These are phyloP conservation scores for Nothopassalora personata DNA, from an alignment of 2,329 filamentous ascomycete genomes.

Conservation along the genomic window DNA sequence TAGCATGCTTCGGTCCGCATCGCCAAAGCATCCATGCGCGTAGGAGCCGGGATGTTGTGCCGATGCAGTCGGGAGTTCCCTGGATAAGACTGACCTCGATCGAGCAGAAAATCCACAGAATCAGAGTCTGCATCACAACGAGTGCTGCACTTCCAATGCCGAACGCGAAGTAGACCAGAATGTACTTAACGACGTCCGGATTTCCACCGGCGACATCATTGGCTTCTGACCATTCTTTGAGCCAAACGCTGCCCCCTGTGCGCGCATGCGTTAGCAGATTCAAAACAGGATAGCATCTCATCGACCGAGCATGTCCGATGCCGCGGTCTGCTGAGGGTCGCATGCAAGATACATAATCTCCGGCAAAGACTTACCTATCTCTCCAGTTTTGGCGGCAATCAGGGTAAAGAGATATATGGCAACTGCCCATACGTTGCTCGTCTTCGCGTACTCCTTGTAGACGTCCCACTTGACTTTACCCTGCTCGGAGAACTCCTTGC, in stretches of 20 bases:
- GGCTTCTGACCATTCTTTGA: conserved; percentile 83
- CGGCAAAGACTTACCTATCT: conserved; percentile 58
- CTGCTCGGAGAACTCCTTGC: conserved; percentile 84
- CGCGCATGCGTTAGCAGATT: conserved; percentile 20
- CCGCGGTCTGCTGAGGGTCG: conserved; percentile 1
- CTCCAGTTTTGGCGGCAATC: conserved; percentile 72
- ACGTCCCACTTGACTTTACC: conserved; percentile 98
- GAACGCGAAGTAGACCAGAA: conserved; percentile 93
- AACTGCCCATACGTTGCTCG: conserved; percentile 84
- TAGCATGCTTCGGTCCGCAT: conserved; percentile 22
- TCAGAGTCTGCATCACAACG: conserved; percentile 74
- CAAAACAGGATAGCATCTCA: conserved; percentile 7
- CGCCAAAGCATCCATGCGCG: conserved; percentile 20
- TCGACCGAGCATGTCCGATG: conserved; percentile 22
- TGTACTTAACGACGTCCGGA: conserved; percentile 75
- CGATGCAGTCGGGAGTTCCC: neutral
- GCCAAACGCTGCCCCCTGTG: conserved; percentile 76
- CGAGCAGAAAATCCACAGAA: conserved; percentile 96
- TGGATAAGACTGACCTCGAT: conserved; percentile 66
- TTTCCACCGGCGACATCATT: conserved; percentile 68
- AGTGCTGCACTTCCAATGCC: conserved; percentile 80
- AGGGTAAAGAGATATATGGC: conserved; percentile 71
- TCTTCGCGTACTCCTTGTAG: conserved; percentile 89
- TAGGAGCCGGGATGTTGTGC: conserved; percentile 3
- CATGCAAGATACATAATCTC: neutral